Base-by-base conservation (phyloP, 75 land plant genomes). In the Selaginella tamariscina region DNA sequence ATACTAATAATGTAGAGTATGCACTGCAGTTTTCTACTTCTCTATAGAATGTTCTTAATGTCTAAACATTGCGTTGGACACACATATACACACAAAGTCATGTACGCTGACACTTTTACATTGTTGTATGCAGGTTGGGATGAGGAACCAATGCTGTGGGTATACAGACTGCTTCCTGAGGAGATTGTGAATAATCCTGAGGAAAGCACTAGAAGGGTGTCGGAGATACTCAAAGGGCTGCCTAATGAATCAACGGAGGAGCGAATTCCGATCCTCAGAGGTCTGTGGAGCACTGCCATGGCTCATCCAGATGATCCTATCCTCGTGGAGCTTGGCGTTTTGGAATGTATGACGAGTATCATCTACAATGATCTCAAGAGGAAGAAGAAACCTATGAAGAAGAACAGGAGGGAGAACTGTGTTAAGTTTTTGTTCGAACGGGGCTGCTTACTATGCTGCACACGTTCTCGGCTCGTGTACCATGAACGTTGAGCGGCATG, bases 361-460 rank as follows among this genome's bases (percentile, higher is more conserved):
- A 49, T 49, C 11, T 49, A 20, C 18, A 49, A 49, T 11, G 54
- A 20, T 20, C 20, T 49, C 11, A 49, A 49, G 54, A 49, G 20
- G 18, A 49, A 20, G 20, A 20, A 11, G 20, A 11, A 20, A 20
- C 54, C 20, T 49, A 20, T 20, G 20, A 20, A 49, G 54, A 49
- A 49, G 54, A 20, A 49, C 11, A 49, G 20, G 18, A 49, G 11
- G 11, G 11, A 49, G 18, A 49, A n/a, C n/a, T n/a, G n/a, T n/a
- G n/a, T n/a, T n/a, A n/a, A n/a, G n/a, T n/a, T n/a, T n/a, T n/a
- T n/a, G n/a, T n/a, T n/a, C n/a, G n/a, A n/a, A n/a, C n/a, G n/a
- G n/a, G n/a, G n/a, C 20, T 49, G 18, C 54, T 49, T 59, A 59
- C 62, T 59, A 59, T 21, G 62, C 62, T n/a, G 62, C 62, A 5